Evolutionary conservation across 179 eudicot genomes (phyloP).

Genomic region (Silene noctiflora): DNA sequence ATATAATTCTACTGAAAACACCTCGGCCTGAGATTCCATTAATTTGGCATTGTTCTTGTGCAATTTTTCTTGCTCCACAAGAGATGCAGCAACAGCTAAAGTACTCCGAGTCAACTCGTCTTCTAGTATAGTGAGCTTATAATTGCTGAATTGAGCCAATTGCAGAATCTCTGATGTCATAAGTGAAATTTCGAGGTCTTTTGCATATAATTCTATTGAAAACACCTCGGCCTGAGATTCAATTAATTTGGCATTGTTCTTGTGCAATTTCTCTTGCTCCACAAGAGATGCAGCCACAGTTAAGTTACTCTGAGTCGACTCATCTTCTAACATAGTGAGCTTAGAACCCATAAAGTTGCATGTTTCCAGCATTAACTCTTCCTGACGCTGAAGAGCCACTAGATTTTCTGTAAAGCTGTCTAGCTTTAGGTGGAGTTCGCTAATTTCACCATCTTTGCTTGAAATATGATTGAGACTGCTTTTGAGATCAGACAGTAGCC

Average conservation of each 20-base stretch:
- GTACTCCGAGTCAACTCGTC: conserved; percentile 49
- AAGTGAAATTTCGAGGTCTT: conserved; percentile 59
- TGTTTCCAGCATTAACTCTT: conserved; percentile 70
- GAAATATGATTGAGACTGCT: conserved; percentile 56
- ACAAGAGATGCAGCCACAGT: conserved; percentile 38
- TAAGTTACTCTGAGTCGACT: conserved; percentile 47
- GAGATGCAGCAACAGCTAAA: conserved; percentile 34
- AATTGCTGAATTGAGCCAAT: conserved; percentile 25
- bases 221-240: conserved; percentile 48
- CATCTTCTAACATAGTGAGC: conserved; percentile 56
- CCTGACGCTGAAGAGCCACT: conserved; percentile 57
- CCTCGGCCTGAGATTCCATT: conserved; percentile 43
- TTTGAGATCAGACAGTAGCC: conserved; percentile 67
- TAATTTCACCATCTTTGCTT: conserved; percentile 58
- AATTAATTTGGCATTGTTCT: conserved; percentile 42
- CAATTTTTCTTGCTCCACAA: conserved; percentile 48
- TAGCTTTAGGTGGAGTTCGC: conserved; percentile 49
- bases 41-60: conserved; percentile 46
- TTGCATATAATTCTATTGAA: conserved; percentile 44
- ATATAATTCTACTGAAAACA: conserved; percentile 40
- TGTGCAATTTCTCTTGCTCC: conserved; percentile 48
- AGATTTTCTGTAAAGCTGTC: conserved; percentile 54
- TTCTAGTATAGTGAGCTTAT: no score
- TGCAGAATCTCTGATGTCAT: conserved; percentile 51
- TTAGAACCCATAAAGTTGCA: conserved; percentile 59